phyloP scores from a whole-genome alignment of 768 basidiomycete species.

The Mycena alexandri region DNA sequence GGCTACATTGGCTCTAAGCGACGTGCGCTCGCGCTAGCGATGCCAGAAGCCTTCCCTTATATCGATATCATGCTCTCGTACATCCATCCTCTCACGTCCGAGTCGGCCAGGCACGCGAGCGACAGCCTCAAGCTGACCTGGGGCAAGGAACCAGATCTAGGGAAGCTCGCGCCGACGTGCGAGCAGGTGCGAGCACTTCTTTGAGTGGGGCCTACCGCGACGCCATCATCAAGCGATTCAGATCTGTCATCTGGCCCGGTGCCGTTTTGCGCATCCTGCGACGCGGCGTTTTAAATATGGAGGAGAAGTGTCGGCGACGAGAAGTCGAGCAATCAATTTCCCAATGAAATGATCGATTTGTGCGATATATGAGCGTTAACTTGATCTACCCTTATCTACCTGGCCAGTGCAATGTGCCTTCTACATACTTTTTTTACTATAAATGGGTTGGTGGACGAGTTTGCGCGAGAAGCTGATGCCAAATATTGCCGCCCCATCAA shows the following conservation, averaged over 20 bases:
- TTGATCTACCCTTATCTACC: constrained; percentile 3
- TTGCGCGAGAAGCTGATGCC: not conserved
- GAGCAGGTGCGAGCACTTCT: constrained; percentile 90
- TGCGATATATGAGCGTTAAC: constrained; percentile 17
- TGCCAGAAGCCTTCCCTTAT: constrained; percentile 79
- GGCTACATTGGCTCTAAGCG: constrained; percentile 75
- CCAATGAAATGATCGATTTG: constrained; percentile 30
- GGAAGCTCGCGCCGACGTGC: constrained; percentile 78
- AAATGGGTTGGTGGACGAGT: constrained; percentile 19
- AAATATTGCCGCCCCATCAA: constrained; percentile 6
- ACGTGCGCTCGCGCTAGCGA: constrained; percentile 69
- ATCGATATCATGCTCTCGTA: constrained; percentile 84
- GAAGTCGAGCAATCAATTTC: constrained; percentile 12
- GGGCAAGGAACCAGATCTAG: constrained; percentile 75
- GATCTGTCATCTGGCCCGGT: constrained; percentile 87
- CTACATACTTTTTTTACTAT: constrained; percentile 20
- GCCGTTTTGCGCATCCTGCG: constrained; percentile 79
- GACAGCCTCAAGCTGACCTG: constrained; percentile 56
- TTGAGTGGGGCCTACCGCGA: constrained; percentile 94
- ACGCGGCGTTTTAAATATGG: constrained; percentile 67
- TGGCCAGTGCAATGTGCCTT: constrained; percentile 11
- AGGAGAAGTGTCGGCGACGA: constrained; percentile 41
- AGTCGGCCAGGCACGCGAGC: constrained; percentile 61
- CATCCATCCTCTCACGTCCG: constrained; percentile 80
- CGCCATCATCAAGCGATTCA: constrained; percentile 85